These are phyloP conservation scores for Closterium sp. DNA, from an alignment of 139 green algal species.

Conservation along the genomic window DNA sequence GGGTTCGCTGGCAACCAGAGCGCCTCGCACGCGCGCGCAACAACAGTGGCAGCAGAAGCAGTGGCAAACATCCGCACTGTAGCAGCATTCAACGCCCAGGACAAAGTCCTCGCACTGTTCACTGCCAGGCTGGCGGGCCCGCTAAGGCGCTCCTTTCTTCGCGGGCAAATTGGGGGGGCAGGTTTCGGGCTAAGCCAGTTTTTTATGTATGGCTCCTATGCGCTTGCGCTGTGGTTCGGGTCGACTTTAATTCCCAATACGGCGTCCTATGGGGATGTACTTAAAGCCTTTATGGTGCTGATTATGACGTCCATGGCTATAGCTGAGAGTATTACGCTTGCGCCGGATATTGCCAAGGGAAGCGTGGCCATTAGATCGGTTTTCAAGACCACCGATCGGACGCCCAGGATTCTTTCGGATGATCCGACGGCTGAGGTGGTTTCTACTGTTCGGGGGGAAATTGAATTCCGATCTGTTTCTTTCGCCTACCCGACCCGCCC, in stretches of 20 bases:
- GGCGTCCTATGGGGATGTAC: background rate
- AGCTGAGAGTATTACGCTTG: constrained; percentile 33
- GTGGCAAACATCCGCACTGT: constrained; percentile 51
- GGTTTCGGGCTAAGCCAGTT: constrained; percentile 24
- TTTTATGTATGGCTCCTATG: background rate
- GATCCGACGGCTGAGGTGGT: background rate
- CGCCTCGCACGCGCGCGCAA: constrained; percentile 22
- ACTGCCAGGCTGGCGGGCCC: constrained; percentile 14
- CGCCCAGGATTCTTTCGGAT: background rate
- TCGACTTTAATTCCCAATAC: background rate
- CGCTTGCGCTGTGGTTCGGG: background rate
- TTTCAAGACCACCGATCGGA: constrained; percentile 13
- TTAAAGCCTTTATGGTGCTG: constrained; percentile 26
- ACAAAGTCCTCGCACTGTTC: constrained; percentile 33
- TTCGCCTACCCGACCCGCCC: constrained; percentile 42
- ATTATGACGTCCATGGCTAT: constrained; percentile 42
- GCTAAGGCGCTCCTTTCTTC: background rate
- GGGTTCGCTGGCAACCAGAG: constrained; percentile 15
- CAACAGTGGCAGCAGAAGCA: constrained; percentile 24
- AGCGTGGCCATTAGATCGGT: constrained; percentile 21
- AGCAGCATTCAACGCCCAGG: constrained; percentile 39
- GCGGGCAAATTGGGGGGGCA: constrained; percentile 25
- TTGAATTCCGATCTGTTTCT: constrained; percentile 16
- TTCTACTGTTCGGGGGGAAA: background rate
- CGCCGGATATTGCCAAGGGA: constrained; percentile 36